Percentiles rank a stretch among this genome's conserved stretches.
Evolutionary conservation across 306 rosid genomes (phyloP).

Genomic region (Casuarina equisetifolia): DNA sequence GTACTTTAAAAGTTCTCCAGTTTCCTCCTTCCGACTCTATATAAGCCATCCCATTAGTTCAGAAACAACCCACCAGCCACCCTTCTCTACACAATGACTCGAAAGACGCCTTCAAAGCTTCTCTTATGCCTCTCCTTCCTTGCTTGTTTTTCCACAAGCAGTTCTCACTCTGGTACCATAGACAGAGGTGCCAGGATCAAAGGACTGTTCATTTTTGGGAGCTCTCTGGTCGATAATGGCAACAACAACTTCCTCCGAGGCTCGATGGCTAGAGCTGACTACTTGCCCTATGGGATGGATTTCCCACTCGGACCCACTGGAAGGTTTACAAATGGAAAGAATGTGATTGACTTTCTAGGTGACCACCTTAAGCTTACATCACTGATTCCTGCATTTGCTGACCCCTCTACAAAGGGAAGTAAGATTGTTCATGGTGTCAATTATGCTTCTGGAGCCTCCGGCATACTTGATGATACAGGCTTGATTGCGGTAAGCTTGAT

Average conservation of each 20-base stretch:
- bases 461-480: slow-evolving; percentile 53
- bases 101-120: not conserved
- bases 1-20: no score
- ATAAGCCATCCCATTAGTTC: not conserved
- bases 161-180: not conserved
- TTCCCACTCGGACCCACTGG: slow-evolving; percentile 47
- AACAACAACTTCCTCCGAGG: slow-evolving; percentile 44
- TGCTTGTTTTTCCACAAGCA: slow-evolving; percentile 3
- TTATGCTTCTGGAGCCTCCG: slow-evolving; percentile 53
- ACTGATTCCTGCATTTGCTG: slow-evolving; percentile 36
- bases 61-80: not conserved
- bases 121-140: slow-evolving; percentile 6
- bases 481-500: slow-evolving; percentile 31
- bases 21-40: not conserved
- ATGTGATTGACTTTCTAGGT: slow-evolving; percentile 44
- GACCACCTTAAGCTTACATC: slow-evolving; percentile 38
- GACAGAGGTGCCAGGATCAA: slow-evolving; percentile 9
- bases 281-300: slow-evolving; percentile 49
- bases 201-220: slow-evolving; percentile 58
- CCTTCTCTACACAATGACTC: not conserved
- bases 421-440: slow-evolving; percentile 45
- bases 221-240: slow-evolving; percentile 56
- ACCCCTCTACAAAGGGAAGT: slow-evolving; percentile 38
- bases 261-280: slow-evolving; percentile 45
- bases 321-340: slow-evolving; percentile 55